A percentile compares a stretch with the other conserved stretches of the same genome.
Evolutionary conservation across 139 green algal species (phyloP).

Genomic region (Eudorina sp.): DNA sequence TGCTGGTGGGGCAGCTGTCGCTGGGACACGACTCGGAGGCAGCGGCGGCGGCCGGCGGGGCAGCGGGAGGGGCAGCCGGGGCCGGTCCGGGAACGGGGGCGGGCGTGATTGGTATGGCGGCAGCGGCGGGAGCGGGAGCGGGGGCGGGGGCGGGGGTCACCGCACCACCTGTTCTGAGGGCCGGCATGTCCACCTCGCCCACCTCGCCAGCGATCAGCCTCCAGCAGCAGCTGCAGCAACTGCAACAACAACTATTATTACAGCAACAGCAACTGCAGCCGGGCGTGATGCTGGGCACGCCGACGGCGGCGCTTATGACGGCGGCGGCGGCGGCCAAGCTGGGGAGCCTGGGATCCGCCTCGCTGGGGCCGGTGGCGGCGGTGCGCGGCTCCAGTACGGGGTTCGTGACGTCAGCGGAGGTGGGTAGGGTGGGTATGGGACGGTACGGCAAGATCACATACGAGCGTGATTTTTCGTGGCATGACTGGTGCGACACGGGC

Average conservation of each 20-base stretch:
- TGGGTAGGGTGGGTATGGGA: no score
- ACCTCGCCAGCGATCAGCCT: background rate
- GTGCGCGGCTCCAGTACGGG: no score
- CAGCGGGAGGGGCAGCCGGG: background rate
- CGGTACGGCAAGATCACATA: no score
- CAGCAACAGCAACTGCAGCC: constrained; percentile 9
- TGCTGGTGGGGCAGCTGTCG: constrained; percentile 2
- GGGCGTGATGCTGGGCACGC: background rate
- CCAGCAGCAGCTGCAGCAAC: background rate
- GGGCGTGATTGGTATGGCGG: background rate
- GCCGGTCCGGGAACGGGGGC: no score
- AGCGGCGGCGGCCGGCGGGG: background rate
- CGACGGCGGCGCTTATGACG: background rate
- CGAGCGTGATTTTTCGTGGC: no score
- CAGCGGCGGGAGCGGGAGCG: background rate
- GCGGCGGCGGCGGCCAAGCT: background rate
- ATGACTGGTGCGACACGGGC: no score
- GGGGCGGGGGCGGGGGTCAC: no score
- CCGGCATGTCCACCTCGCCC: background rate
- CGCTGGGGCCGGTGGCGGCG: no score
- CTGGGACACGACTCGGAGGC: background rate
- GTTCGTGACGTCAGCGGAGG: no score
- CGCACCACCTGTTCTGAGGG: background rate
- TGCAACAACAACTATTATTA: background rate
- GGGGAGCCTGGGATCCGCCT: background rate